Base-by-base conservation (phyloP, 768 basidiomycete species). In the Peribolospora kevripleyi region DNA sequence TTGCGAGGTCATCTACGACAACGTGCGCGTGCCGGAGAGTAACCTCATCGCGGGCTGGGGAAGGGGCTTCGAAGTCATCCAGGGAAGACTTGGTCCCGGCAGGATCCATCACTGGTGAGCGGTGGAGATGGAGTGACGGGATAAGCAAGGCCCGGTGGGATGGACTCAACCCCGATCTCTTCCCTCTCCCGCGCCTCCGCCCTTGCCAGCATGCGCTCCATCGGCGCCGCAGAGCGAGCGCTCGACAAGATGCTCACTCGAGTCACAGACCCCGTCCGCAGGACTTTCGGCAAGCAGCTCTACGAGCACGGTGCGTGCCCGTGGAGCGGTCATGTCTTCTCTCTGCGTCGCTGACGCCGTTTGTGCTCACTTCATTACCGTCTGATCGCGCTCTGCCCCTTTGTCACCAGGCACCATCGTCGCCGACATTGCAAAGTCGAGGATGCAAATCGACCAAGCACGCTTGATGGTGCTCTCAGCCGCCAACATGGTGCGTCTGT, bases 131-230 rank as follows among this genome's bases (percentile, higher is more conserved):
- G 25, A 25, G 25, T 25, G 25, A 25, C 25, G 25, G 25, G 25
- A 25, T 25, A 25, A 25, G 25, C 25, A 25, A 25, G 25, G 25
- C 25, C 25, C 25, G 25, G 25, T 25, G 25, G 11, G 40, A 7
- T 37, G 41, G 42, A 2, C 11, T 5, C 6, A 25, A 6, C 14
- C 38, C 4, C 38, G 25, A 9, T 11, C 9, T 9, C 10, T 6
- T 42, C 40, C 9, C 14, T 2, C 47, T 3, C n/a, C 3, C 8
- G 25, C 58, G 86, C 85, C 46, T 88, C 88, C 52, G 83, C 91
- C 62, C 88, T 91, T 63, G 85, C 90, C 65, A 93, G 91, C 72
- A 98, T 98, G 93, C 79, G 93, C 45, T 83, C 85, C 6, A 84
- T 98, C 56, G 93, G 93, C 25, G 75, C 75, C 25, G 93, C 93